Base-by-base conservation (phyloP, 331 rosid genomes). In the Quercus tomentella region DNA sequence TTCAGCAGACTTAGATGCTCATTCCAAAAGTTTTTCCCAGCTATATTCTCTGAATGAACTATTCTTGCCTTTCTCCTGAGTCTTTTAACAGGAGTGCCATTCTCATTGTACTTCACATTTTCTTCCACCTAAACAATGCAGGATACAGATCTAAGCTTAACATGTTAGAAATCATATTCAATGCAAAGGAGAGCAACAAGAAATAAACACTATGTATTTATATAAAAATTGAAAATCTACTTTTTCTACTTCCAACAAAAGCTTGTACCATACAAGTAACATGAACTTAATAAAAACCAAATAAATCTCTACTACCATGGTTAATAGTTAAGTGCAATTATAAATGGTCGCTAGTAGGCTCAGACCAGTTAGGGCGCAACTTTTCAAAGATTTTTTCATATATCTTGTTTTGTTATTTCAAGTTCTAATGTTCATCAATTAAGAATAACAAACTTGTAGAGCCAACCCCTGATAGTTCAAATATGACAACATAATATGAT, bases 81-180 rank as follows among this genome's bases (percentile, higher is more conserved):
- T 79, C 98, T 89, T 85, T 60, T 86, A 30, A 94, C 83, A 15
- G 93, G 97, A 80, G 77, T 82, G 52, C 97, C 95, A 75, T 81
- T 80, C 60, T 84, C 90, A 51, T 77, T 52, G 76, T 89, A 88
- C 87, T 94, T 92, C 85, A 89, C 97, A 66, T 87, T 74, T 37
- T 88, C 90, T 75, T 87, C 90, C 61, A 57, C 86, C 87, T 81
- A 78, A 58, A 75, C 54, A 82, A 73, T 43, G 18, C 58, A 41
- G 6, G 37, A 76, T 8, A 30, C 51, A 56, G 33, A 49, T 52
- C 62, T 49, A 43, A 26, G 69, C 67, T 26, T 51, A 74, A 75
- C 8, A 74, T 31, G n/a, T 51, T 49, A 28, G 9, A 62, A 65
- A 37, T 12, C 49, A 43, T 5, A 25, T 43, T 57, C 57, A 33